phyloP scores from a whole-genome alignment of 495 filamentous ascomycete species.

The Penicillium silybi region DNA sequence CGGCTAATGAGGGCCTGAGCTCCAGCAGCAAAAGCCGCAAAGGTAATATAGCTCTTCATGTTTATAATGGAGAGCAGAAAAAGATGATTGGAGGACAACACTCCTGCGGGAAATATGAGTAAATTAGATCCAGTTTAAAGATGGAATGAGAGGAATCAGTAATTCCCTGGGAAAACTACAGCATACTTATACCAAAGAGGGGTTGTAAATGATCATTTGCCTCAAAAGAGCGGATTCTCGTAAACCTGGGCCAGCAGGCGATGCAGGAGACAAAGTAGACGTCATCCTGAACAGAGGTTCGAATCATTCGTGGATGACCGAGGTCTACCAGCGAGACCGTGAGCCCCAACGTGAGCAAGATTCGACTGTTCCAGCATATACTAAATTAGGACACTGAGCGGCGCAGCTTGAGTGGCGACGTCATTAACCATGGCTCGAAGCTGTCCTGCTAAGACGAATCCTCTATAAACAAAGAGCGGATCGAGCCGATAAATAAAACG shows the following conservation, averaged over 20 bases:
- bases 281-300: not conserved
- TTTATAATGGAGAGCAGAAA: not conserved
- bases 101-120: not conserved
- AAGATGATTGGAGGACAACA: not conserved
- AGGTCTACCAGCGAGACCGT: not conserved
- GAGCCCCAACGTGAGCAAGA: not conserved
- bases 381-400: not conserved
- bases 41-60: slow-evolving; percentile 28
- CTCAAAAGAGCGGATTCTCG: not conserved
- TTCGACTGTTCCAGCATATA: not conserved
- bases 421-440: slow-evolving; percentile 6
- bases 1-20: slow-evolving; percentile 33
- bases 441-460: not conserved
- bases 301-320: not conserved
- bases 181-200: not conserved
- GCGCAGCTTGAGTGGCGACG: slow-evolving; percentile 4
- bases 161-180: not conserved
- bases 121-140: not conserved
- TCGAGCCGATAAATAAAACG: not conserved
- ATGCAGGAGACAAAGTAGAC: slow-evolving; percentile 1
- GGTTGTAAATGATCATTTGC: not conserved
- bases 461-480: not conserved
- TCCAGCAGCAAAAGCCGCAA: slow-evolving; percentile 32
- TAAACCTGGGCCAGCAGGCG: not conserved
- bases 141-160: not conserved